Base-by-base conservation (phyloP, 768 basidiomycete species). In the Auriculariales sp. region DNA sequence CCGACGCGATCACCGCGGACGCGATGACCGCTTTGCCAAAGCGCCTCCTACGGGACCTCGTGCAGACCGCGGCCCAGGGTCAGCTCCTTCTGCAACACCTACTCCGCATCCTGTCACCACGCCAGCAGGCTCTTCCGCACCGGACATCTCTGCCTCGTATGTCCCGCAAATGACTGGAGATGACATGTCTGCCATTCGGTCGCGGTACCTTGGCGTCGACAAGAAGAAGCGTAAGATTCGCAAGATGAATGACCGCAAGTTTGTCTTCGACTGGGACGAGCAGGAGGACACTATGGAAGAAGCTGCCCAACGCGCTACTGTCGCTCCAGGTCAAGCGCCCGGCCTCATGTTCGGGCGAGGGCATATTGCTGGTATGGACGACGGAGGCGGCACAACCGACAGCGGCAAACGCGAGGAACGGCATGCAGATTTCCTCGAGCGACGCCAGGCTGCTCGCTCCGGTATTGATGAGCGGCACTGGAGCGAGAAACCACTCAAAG, bases 191-290 rank as follows among this genome's bases (percentile, higher is more conserved):
- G 86, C 83, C 0, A 83, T 98, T 56, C 83, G 90, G 6, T 88
- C 92, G 22, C 79, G 94, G 31, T 98, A 99, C 63, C 81, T 99
- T 28, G 95, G 95, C 3, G 85, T 89, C 17, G 84, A 87, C 64
- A 88, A 81, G 65, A 92, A 93, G 74, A 93, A 92, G 68, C 83
- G 89, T 33, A 91, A 88, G 65, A 85, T 90, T 57, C 81, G 90
- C 49, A 93, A 92, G 68, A 90, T 87, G 77, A 89, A 86, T 60
- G 91, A 93, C 64, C 81, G 90, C 65, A 94, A 94, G 66, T 91
- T 98, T 61, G 88, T 94, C n/a, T 99, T 99, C 60, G 95, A 98
- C 63, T 99, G 95, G 95, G 92, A 94, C 60, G 81, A 81, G 46
- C 85, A 84, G 62, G 95, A 99, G 58, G 95, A 99, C 63, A 99